These are phyloP conservation scores for Nicotiana undulata DNA, from an alignment of 257 asterid species.

Conservation along the genomic window DNA sequence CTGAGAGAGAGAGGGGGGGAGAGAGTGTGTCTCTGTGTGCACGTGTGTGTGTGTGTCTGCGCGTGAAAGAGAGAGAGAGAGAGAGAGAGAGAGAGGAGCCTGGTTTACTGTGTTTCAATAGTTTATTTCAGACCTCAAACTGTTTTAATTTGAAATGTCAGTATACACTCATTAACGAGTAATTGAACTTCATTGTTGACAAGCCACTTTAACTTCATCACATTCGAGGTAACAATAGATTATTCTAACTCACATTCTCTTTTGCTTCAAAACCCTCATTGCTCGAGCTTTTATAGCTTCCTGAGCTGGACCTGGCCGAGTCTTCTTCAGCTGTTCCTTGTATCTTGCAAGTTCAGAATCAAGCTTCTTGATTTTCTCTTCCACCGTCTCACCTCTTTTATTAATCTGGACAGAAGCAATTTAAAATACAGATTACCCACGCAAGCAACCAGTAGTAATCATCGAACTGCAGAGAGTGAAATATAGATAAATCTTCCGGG, in stretches of 20 bases:
- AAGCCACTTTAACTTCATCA: neutral
- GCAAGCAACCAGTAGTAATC: neutral
- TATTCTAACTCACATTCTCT: conserved; percentile 7
- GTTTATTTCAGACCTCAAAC: neutral
- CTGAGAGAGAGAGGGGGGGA: too few species aligned
- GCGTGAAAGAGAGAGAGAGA: too few species aligned
- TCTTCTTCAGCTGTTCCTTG: conserved; percentile 17
- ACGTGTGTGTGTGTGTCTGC: too few species aligned
- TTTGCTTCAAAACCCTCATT: conserved; percentile 15
- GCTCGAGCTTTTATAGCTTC: conserved; percentile 20
- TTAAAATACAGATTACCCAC: neutral
- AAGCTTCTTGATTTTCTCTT: conserved; percentile 14
- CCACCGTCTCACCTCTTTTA: conserved; percentile 16
- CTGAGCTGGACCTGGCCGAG: conserved; percentile 17
- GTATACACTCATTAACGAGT: neutral
- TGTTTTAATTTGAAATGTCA: too few species aligned
- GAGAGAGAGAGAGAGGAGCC: too few species aligned
- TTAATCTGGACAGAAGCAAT: conserved; percentile 11
- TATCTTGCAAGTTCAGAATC: conserved; percentile 13
- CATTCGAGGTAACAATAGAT: neutral
- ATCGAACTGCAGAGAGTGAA: neutral
- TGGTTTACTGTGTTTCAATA: neutral
- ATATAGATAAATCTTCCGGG: neutral
- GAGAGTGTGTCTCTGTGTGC: too few species aligned
- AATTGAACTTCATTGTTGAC: neutral